phyloP scores from a whole-genome alignment of 2,329 filamentous ascomycete genomes.

The Colletotrichum sp. region DNA sequence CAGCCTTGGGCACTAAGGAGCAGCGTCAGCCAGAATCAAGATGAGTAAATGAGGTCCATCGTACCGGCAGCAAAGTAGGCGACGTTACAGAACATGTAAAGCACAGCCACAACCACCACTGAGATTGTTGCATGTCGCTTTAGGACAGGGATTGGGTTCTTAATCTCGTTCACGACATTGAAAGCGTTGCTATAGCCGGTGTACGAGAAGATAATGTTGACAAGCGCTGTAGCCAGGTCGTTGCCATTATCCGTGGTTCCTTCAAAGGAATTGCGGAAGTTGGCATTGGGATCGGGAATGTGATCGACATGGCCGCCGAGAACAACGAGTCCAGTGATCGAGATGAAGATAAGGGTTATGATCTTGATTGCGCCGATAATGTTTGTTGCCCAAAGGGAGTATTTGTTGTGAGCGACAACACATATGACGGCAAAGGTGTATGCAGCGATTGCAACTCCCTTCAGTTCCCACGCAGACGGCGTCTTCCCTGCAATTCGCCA shows the following conservation, averaged over 20 bases:
- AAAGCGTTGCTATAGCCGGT: slow-evolving; percentile 64
- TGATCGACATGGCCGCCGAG: slow-evolving; percentile 42
- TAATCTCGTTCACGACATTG: slow-evolving; percentile 66
- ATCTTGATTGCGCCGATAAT: slow-evolving; percentile 64
- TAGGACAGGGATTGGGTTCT: slow-evolving; percentile 63
- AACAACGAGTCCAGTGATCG: slow-evolving; percentile 65
- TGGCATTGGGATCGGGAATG: slow-evolving; percentile 34
- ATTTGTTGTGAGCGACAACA: slow-evolving; percentile 59
- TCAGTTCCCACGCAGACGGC: slow-evolving; percentile 65
- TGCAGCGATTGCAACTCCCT: slow-evolving; percentile 68
- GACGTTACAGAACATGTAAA: slow-evolving; percentile 65
- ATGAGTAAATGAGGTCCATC: not conserved
- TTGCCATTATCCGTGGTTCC: slow-evolving; percentile 41
- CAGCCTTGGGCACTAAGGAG: slow-evolving; percentile 49
- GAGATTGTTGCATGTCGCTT: slow-evolving; percentile 54
- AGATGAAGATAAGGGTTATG: slow-evolving; percentile 65
- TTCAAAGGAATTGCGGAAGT: slow-evolving; percentile 39
- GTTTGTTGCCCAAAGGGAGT: slow-evolving; percentile 61
- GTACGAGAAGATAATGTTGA: slow-evolving; percentile 65
- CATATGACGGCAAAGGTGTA: slow-evolving; percentile 65
- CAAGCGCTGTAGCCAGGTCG: slow-evolving; percentile 50
- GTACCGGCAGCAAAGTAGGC: slow-evolving; percentile 56
- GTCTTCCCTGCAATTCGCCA: slow-evolving; percentile 58
- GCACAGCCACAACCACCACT: slow-evolving; percentile 52
- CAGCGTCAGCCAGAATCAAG: not conserved